A percentile compares a stretch with the other conserved stretches of the same genome.
phyloP scores from a whole-genome alignment of 108 stramenopile species.

The Mediolabrus comicus region DNA sequence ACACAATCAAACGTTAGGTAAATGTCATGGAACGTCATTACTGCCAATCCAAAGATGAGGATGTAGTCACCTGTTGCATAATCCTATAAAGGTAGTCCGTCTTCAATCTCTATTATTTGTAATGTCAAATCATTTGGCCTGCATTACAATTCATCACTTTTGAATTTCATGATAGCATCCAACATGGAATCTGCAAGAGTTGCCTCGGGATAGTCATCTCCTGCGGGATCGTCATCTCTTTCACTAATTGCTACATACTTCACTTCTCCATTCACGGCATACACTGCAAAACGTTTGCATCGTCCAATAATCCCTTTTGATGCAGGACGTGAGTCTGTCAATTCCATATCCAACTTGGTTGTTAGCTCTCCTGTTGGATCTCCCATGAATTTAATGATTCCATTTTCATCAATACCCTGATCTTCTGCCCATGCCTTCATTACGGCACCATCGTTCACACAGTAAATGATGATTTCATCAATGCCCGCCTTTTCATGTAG shows the following conservation, averaged over 20 bases:
- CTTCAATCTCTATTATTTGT: background rate
- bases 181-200: constrained; percentile 42
- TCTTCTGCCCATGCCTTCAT: constrained; percentile 47
- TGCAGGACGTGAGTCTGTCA: constrained; percentile 41
- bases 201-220: constrained; percentile 39
- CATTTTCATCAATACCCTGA: constrained; percentile 19
- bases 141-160: constrained; percentile 27
- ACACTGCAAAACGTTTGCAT: constrained; percentile 50
- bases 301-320: constrained; percentile 40
- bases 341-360: constrained; percentile 38
- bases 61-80: constrained; percentile 1
- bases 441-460: constrained; percentile 49
- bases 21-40: constrained; percentile 34
- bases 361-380: constrained; percentile 41
- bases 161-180: constrained; percentile 35
- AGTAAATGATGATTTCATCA: constrained; percentile 47
- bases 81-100: no score
- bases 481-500: constrained; percentile 24
- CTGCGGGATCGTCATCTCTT: constrained; percentile 47
- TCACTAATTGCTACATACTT: constrained; percentile 38
- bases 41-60: constrained; percentile 9
- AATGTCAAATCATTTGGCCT: background rate
- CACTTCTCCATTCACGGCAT: constrained; percentile 40
- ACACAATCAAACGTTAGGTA: background rate
- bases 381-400: constrained; percentile 34